A percentile compares a stretch with the other conserved stretches of the same genome.
phyloP scores from a whole-genome alignment of 2,329 filamentous ascomycete genomes.

The Pezicula rhizophila region DNA sequence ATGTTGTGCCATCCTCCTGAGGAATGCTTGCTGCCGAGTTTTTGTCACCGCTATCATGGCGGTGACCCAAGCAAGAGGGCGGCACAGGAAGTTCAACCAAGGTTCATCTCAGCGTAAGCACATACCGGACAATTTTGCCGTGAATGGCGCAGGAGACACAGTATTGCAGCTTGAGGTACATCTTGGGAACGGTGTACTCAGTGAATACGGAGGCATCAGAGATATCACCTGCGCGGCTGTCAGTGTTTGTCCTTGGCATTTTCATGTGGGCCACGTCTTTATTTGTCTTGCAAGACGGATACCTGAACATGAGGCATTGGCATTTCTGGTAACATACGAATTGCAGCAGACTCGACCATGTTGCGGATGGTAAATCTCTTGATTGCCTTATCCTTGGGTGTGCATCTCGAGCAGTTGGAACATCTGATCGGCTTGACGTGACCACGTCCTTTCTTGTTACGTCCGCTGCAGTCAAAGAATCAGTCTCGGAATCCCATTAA shows the following conservation, averaged over 20 bases:
- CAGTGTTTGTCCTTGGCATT: too few relatives aligned
- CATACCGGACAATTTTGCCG: constrained; percentile 99
- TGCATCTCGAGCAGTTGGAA: constrained; percentile 74
- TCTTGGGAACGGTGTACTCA: constrained; percentile 99
- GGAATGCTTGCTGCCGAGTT: not conserved
- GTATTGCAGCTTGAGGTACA: constrained; percentile 99
- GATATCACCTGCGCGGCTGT: constrained; percentile 77
- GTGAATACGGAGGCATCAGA: constrained; percentile 98
- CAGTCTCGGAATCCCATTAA: constrained; percentile 3
- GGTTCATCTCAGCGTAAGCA: constrained; percentile 50
- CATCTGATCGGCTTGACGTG: constrained; percentile 99
- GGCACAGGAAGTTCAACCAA: constrained; percentile 44
- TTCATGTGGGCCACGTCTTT: too few relatives aligned
- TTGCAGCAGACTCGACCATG: constrained; percentile 99
- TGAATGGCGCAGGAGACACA: constrained; percentile 99
- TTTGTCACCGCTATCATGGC: too few relatives aligned
- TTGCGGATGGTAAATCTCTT: constrained; percentile 99
- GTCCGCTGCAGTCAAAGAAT: constrained; percentile 57
- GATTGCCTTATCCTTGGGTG: constrained; percentile 96
- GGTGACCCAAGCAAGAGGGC: constrained; percentile 3
- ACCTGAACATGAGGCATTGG: too few relatives aligned
- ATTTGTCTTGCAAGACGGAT: too few relatives aligned
- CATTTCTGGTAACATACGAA: constrained; percentile 66
- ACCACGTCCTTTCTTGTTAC: constrained; percentile 99
- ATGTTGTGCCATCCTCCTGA: constrained; percentile 2